Evolutionary conservation across 2,329 filamentous ascomycete species (phyloP).

Genomic region (Zymoseptoria tritici): DNA sequence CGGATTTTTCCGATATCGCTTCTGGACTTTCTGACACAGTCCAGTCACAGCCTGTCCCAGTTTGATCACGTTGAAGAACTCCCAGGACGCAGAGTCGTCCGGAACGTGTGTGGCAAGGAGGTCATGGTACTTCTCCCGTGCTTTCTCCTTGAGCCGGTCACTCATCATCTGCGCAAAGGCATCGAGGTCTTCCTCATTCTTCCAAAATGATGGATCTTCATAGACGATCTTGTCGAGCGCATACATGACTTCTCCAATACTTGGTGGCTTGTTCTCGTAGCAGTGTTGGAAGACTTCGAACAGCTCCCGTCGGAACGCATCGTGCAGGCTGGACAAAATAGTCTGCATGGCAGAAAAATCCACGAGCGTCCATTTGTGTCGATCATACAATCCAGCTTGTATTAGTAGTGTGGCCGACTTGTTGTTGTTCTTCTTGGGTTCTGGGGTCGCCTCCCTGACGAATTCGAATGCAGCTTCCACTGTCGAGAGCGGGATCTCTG

Average conservation of each 20-base stretch:
- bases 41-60: conserved; percentile 80
- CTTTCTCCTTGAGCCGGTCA: conserved; percentile 65
- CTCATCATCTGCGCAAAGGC: conserved; percentile 65
- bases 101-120: conserved; percentile 76
- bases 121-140: conserved; percentile 69
- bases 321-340: conserved; percentile 66
- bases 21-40: conserved; percentile 80
- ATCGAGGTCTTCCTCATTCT: conserved; percentile 60
- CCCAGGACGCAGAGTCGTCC: conserved; percentile 72
- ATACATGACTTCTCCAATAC: conserved; percentile 70
- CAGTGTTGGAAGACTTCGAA: conserved; percentile 81
- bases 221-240: conserved; percentile 77
- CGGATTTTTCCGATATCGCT: conserved; percentile 81
- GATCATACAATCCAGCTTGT: conserved; percentile 47
- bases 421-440: conserved; percentile 42
- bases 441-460: conserved; percentile 60
- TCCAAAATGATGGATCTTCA: conserved; percentile 66
- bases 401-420: conserved; percentile 3
- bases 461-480: conserved; percentile 77
- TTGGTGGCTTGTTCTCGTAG: conserved; percentile 80
- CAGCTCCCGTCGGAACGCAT: conserved; percentile 75
- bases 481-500: conserved; percentile 72
- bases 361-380: conserved; percentile 43
- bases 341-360: conserved; percentile 59
- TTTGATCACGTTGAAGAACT: conserved; percentile 83